Percentiles rank a stretch among this genome's conserved stretches.
Evolutionary conservation across 1,284 basidiomycete species (phyloP).

Genomic region (Jaminaea rosea): DNA sequence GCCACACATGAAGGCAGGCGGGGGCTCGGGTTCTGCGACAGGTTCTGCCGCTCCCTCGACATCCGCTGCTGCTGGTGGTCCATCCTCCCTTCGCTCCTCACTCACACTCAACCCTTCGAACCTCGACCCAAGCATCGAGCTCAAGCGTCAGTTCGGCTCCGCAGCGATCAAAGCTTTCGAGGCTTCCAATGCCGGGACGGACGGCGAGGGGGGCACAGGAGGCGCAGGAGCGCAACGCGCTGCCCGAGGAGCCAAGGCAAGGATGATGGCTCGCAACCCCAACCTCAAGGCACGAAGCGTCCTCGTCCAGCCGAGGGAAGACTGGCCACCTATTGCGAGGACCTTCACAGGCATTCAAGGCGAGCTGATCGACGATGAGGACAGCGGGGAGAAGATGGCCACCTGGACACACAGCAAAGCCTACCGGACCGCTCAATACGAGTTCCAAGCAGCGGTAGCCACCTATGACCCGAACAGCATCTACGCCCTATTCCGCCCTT

Average conservation of each 20-base stretch:
- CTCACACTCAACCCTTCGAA: conserved; percentile 25
- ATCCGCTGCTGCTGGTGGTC: background rate
- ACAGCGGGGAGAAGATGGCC: conserved; percentile 20
- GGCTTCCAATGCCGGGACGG: conserved; percentile 17
- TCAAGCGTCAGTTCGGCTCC: conserved; percentile 41
- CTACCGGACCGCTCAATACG: conserved; percentile 39
- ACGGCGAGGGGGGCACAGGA: conserved; percentile 1
- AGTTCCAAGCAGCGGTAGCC: conserved; percentile 40
- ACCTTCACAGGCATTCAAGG: conserved; percentile 41
- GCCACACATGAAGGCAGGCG: conserved; percentile 2
- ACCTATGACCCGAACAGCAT: conserved; percentile 36
- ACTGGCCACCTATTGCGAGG: conserved; percentile 40
- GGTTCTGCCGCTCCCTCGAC: background rate
- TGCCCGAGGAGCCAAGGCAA: conserved; percentile 17
- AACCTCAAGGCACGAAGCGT: conserved; percentile 34
- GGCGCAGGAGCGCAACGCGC: conserved; percentile 5
- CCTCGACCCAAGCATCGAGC: conserved; percentile 39
- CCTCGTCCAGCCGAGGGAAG: conserved; percentile 35
- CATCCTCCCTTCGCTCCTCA: conserved; percentile 16
- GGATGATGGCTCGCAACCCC: conserved; percentile 34
- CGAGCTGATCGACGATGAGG: conserved; percentile 23
- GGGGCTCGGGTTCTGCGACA: conserved; percentile 1
- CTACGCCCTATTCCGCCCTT: conserved; percentile 32
- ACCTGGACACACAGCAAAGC: conserved; percentile 36
- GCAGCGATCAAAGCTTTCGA: conserved; percentile 44